Evolutionary conservation across 2,329 filamentous ascomycete species (phyloP).

Genomic region (Fusarium piperis): DNA sequence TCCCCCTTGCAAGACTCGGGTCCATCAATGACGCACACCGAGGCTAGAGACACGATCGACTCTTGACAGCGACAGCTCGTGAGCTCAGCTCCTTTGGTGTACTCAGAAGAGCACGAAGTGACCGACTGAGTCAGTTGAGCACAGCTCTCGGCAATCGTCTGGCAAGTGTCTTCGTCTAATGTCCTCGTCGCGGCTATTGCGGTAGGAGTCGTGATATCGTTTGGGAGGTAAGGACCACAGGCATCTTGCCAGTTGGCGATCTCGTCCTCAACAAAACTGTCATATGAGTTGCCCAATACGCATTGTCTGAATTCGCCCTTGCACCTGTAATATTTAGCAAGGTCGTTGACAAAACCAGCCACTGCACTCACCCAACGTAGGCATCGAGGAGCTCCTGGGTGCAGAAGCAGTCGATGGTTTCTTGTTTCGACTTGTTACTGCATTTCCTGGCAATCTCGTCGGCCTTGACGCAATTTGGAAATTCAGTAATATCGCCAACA

Average conservation of each 20-base stretch:
- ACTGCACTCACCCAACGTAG: conserved; percentile 7
- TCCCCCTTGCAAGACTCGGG: not conserved
- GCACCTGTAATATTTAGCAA: not conserved
- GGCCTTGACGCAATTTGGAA: conserved; percentile 8
- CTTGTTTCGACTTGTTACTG: conserved; percentile 9
- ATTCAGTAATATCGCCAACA: conserved; percentile 13
- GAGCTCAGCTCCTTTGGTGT: not conserved
- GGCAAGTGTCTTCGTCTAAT: conserved; percentile 5
- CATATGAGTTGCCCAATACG: not conserved
- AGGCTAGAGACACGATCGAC: conserved; percentile 9
- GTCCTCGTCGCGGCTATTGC: conserved; percentile 3
- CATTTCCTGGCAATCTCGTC: conserved; percentile 6
- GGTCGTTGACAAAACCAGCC: fast-evolving
- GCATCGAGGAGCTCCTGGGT: conserved; percentile 18
- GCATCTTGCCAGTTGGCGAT: conserved; percentile 13
- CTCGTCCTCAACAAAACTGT: conserved; percentile 4
- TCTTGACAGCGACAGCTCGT: conserved; percentile 18
- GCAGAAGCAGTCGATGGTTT: conserved; percentile 24
- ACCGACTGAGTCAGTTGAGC: conserved; percentile 3
- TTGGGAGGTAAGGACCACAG: conserved; percentile 7
- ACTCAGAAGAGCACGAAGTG: conserved; percentile 2
- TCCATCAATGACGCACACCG: conserved; percentile 14
- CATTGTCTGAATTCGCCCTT: conserved; percentile 23
- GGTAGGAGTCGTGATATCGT: conserved; percentile 12
- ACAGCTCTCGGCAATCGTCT: conserved; percentile 7